A percentile compares a stretch with the other conserved stretches of the same genome.
phyloP scores from a whole-genome alignment of 2,329 filamentous ascomycete species.

The Phaeosphaeriaceae sp. region DNA sequence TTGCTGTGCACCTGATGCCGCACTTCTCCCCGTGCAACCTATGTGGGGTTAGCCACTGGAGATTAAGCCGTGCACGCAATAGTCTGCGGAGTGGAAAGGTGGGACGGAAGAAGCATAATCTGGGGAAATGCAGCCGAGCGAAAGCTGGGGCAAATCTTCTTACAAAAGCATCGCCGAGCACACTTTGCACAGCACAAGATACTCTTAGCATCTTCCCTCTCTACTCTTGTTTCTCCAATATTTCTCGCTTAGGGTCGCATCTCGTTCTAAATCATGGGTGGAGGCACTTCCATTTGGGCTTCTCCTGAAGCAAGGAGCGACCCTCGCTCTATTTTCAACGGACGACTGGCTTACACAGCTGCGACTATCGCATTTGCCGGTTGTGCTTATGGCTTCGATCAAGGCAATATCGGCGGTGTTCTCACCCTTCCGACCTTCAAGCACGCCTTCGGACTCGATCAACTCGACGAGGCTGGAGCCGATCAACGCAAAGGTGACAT shows the following conservation, averaged over 20 bases:
- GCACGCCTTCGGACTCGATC: slow-evolving; percentile 46
- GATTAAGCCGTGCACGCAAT: neutral
- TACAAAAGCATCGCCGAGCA: neutral
- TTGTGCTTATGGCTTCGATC: slow-evolving; percentile 52
- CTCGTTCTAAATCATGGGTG: slow-evolving; percentile 40
- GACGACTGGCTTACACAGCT: slow-evolving; percentile 42
- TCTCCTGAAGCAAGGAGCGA: slow-evolving; percentile 49
- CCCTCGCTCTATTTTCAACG: slow-evolving; percentile 50
- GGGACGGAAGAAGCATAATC: neutral
- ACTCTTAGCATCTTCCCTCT: neutral
- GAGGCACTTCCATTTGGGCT: slow-evolving; percentile 50
- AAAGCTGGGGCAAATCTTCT: neutral
- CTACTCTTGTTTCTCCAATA: neutral
- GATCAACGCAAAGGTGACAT: slow-evolving; percentile 41
- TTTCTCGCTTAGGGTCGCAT: neutral
- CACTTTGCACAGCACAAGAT: neutral
- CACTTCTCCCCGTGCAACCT: neutral
- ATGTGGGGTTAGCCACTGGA: neutral
- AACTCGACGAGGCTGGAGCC: slow-evolving; percentile 33
- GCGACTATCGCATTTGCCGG: slow-evolving; percentile 48
- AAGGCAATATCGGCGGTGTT: slow-evolving; percentile 52
- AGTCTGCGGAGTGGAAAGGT: neutral
- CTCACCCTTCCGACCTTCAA: slow-evolving; percentile 48
- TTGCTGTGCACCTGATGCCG: neutral
- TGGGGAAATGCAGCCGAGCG: neutral